Evolutionary conservation across 1,139 yeast genomes (phyloP).

Genomic region (Blastobotrys apis): DNA sequence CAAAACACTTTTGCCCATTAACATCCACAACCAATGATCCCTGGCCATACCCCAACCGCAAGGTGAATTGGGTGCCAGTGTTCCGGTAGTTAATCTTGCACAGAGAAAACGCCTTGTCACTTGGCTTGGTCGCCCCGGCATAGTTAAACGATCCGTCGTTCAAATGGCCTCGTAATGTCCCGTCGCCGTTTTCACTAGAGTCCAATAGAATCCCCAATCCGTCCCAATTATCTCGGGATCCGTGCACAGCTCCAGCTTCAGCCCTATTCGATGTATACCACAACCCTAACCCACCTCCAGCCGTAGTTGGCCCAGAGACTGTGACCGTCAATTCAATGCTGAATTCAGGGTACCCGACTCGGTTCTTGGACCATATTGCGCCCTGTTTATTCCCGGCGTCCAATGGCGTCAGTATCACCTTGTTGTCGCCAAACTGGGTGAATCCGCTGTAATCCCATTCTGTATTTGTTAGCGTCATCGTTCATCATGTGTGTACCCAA

Average conservation of each 20-base stretch:
- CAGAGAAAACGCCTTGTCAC: conserved; percentile 34
- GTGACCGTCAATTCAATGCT: conserved; percentile 33
- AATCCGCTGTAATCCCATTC: conserved; percentile 17
- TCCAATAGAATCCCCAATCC: conserved; percentile 39
- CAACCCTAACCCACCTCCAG: conserved; percentile 38
- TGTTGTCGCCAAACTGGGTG: conserved; percentile 14
- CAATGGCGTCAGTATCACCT: conserved; percentile 25
- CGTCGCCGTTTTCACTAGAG: conserved; percentile 27
- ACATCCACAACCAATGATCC: conserved; percentile 36
- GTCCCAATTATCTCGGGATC: conserved; percentile 39
- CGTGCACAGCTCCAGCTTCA: conserved; percentile 36
- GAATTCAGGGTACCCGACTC: conserved; percentile 34
- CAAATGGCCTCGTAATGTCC: conserved; percentile 39
- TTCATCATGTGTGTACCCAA: too few relatives aligned
- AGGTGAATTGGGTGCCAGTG: conserved; percentile 31
- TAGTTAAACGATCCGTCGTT: conserved; percentile 35
- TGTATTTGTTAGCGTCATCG: background rate
- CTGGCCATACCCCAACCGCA: conserved; percentile 34
- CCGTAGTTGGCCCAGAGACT: conserved; percentile 32
- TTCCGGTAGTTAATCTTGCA: conserved; percentile 38
- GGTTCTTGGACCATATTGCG: conserved; percentile 33
- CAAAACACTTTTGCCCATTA: conserved; percentile 38
- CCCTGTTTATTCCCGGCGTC: conserved; percentile 28
- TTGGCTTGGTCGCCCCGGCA: conserved; percentile 14
- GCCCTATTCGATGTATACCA: conserved; percentile 35